These are phyloP conservation scores for Rhizophagus sp. DNA, from an alignment of 192 early-diverging fungal species.

Conservation along the genomic window DNA sequence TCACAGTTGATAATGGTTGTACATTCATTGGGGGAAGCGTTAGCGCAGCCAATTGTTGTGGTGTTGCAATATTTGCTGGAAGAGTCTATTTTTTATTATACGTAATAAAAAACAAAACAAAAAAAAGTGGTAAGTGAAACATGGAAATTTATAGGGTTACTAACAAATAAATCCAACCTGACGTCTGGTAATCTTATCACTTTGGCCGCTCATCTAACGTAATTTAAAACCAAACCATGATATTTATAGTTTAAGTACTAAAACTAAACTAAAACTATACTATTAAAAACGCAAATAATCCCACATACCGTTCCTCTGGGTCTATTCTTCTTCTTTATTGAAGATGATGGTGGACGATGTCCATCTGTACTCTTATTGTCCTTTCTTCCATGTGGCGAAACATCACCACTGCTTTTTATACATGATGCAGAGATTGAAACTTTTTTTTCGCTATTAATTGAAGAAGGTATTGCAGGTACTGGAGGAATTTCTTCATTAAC, in stretches of 20 bases:
- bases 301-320: slow-evolving; percentile 27
- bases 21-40: slow-evolving; percentile 20
- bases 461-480: slow-evolving; percentile 26
- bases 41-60: background rate
- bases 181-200: slow-evolving; percentile 18
- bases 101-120: background rate
- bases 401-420: slow-evolving; percentile 7
- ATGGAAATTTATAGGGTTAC: no score
- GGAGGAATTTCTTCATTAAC: slow-evolving; percentile 30
- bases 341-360: background rate
- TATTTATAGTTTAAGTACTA: background rate
- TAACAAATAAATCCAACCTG: slow-evolving; percentile 23
- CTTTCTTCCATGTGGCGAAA: background rate
- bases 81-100: slow-evolving; percentile 17
- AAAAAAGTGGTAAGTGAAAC: background rate
- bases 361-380: background rate
- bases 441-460: slow-evolving; percentile 18
- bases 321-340: background rate
- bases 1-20: slow-evolving; percentile 12
- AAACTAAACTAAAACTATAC: background rate
- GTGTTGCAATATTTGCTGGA: slow-evolving; percentile 9
- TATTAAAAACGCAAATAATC: background rate
- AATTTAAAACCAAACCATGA: slow-evolving; percentile 13
- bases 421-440: background rate
- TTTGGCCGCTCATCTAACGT: slow-evolving; percentile 5